These are phyloP conservation scores for Emmonsiellopsis sp. DNA, from an alignment of 2,329 filamentous ascomycete species.

Conservation along the genomic window DNA sequence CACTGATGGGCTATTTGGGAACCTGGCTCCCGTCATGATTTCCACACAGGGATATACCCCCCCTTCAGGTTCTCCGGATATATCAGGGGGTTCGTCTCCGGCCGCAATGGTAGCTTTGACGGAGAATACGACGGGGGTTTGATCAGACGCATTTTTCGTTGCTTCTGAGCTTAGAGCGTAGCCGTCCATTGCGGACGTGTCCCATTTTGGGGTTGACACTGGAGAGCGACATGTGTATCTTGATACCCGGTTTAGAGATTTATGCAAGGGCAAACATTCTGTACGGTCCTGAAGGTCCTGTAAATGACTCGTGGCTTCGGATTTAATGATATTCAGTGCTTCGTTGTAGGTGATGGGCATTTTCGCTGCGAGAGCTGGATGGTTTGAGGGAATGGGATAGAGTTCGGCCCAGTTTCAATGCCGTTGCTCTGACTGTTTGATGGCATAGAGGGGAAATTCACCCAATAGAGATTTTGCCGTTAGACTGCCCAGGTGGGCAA, in stretches of 20 bases:
- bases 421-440: too few species aligned
- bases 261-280: background rate
- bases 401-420: too few species aligned
- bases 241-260: background rate
- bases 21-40: conserved; percentile 23
- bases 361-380: background rate
- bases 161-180: conserved; percentile 17
- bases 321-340: background rate
- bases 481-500: too few species aligned
- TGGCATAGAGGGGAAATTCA: too few species aligned
- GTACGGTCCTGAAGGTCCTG: background rate
- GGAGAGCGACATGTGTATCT: conserved; percentile 3
- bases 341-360: background rate
- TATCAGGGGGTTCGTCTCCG: background rate
- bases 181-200: conserved; percentile 23
- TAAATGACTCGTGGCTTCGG: background rate
- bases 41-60: conserved; percentile 15
- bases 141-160: conserved; percentile 12
- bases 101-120: background rate
- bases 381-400: too few species aligned
- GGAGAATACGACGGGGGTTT: conserved; percentile 8
- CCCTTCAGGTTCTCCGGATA: background rate
- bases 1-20: conserved; percentile 11
- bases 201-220: conserved; percentile 14
- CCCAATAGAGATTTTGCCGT: too few species aligned